These are phyloP conservation scores for Penicillium oxalicum DNA, from an alignment of 2,329 filamentous ascomycete species.

Conservation along the genomic window DNA sequence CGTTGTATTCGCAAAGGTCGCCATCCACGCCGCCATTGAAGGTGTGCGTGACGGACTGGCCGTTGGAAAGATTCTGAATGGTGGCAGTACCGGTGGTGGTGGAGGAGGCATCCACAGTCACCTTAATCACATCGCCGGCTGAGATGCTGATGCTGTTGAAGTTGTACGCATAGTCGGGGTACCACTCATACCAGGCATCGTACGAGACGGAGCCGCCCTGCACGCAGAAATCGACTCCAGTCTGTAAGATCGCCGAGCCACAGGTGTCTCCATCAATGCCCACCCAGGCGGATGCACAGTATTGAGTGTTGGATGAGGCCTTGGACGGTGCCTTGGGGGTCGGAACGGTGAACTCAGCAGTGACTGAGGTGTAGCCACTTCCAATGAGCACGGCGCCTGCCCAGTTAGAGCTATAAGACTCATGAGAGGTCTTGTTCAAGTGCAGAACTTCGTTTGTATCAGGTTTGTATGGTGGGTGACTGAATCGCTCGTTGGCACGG, in stretches of 20 bases:
- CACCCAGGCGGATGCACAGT: constrained; percentile 52
- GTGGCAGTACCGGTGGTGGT: constrained; percentile 39
- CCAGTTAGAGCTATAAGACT: constrained; percentile 52
- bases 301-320: constrained; percentile 27
- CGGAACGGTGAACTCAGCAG: constrained; percentile 49
- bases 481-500: constrained; percentile 24
- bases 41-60: constrained; percentile 46
- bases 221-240: constrained; percentile 51
- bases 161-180: constrained; percentile 50
- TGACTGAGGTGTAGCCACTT: constrained; percentile 48
- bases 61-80: constrained; percentile 49
- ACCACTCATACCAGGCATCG: constrained; percentile 57
- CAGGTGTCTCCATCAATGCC: constrained; percentile 57
- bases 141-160: constrained; percentile 44
- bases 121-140: constrained; percentile 40
- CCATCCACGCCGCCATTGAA: constrained; percentile 40
- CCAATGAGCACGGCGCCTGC: constrained; percentile 52
- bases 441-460: constrained; percentile 24
- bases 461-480: constrained; percentile 27
- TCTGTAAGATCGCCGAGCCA: constrained; percentile 48
- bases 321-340: constrained; percentile 38
- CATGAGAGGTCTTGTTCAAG: constrained; percentile 37
- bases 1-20: constrained; percentile 49
- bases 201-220: constrained; percentile 39
- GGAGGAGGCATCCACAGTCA: constrained; percentile 39